Evolutionary conservation across 345 rosid species (phyloP).

Genomic region (Mangifera indica): DNA sequence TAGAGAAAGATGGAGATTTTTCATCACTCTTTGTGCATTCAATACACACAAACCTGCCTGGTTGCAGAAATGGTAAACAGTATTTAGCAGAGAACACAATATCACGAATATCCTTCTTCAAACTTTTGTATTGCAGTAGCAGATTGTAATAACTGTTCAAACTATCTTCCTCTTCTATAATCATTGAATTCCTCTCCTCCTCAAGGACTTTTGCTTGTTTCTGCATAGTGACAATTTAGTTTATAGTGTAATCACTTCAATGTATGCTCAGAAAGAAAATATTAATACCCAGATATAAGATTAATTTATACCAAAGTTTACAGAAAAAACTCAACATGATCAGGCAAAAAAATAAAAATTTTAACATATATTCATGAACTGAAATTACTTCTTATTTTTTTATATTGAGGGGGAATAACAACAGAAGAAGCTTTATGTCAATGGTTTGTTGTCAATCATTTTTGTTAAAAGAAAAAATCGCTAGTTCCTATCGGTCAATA

Average conservation of each 20-base stretch:
- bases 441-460: not conserved
- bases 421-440: not conserved
- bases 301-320: not conserved
- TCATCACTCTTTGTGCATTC: slow-evolving; percentile 54
- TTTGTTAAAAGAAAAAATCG: not conserved
- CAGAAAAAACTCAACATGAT: not conserved
- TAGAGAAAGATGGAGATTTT: slow-evolving; percentile 54
- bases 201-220: slow-evolving; percentile 70
- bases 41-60: slow-evolving; percentile 72
- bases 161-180: slow-evolving; percentile 92
- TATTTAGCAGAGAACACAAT: slow-evolving; percentile 78
- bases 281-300: not conserved
- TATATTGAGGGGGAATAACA: not conserved
- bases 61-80: slow-evolving; percentile 80
- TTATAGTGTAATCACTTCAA: slow-evolving; percentile 14
- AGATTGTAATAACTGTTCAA: slow-evolving; percentile 74
- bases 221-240: slow-evolving; percentile 41
- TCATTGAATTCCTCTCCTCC: slow-evolving; percentile 85
- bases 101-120: slow-evolving; percentile 75
- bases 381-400: not conserved
- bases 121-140: slow-evolving; percentile 63
- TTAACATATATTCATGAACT: not conserved
- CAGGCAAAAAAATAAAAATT: not conserved
- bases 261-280: not conserved
- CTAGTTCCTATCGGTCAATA: not conserved